A percentile compares a stretch with the other conserved stretches of the same genome.
phyloP scores from a whole-genome alignment of 495 filamentous ascomycete genomes.

The Neurospora sp. region DNA sequence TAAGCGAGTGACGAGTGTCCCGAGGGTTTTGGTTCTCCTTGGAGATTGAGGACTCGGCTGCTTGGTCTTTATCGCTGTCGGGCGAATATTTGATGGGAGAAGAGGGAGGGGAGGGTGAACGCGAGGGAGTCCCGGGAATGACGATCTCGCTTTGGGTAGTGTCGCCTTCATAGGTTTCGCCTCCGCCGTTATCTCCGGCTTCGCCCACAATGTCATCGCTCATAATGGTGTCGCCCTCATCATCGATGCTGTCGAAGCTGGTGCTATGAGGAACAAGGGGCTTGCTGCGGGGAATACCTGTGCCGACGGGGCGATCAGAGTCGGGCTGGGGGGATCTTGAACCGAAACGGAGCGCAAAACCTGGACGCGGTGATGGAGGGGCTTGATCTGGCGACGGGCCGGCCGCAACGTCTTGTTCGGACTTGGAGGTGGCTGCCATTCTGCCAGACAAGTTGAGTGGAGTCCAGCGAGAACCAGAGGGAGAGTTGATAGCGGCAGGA shows the following conservation, averaged over 20 bases:
- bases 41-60: background rate
- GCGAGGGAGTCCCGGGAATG: background rate
- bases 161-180: background rate
- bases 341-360: background rate
- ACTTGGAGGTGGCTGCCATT: background rate
- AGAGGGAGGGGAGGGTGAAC: background rate
- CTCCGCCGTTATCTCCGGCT: background rate
- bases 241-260: background rate
- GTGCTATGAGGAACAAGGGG: background rate
- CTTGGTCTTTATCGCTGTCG: background rate
- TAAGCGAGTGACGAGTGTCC: background rate
- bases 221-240: background rate
- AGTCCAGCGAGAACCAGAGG: background rate
- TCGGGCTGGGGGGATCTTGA: background rate
- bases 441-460: background rate
- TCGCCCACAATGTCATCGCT: background rate
- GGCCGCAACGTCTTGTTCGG: background rate
- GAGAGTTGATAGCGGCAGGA: background rate
- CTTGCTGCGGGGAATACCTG: background rate
- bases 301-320: background rate
- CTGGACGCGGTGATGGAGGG: background rate
- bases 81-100: background rate
- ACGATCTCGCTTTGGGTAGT: background rate
- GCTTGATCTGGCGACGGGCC: background rate
- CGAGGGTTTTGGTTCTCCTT: background rate